Percentiles rank a stretch among this genome's conserved stretches.
Conservation (phyloP, 2,329 filamentous ascomycete genomes). For the Calonectria naviculata region DNA sequence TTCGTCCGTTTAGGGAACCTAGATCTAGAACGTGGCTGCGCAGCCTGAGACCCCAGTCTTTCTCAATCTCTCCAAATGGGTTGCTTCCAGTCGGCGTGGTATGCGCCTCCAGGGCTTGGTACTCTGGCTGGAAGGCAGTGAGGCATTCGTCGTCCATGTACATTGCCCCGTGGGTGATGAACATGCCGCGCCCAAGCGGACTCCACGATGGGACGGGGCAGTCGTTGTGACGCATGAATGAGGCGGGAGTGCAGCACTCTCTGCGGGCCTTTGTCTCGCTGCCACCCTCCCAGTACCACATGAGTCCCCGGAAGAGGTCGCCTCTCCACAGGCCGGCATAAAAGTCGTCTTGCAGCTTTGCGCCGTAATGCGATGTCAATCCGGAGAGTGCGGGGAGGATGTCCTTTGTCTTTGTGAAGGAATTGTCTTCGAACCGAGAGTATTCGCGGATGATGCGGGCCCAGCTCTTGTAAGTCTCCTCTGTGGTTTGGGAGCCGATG, state of each 20-base stretch:
- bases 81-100: background rate
- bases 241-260: background rate
- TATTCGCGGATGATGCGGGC: background rate
- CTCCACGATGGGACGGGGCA: background rate
- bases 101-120: background rate
- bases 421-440: background rate
- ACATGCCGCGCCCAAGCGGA: background rate
- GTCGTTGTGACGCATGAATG: background rate
- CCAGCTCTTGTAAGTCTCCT: background rate
- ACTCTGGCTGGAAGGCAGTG: background rate
- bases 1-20: background rate
- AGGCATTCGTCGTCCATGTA: background rate
- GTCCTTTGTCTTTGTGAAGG: background rate
- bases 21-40: background rate
- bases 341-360: background rate
- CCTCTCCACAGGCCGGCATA: background rate
- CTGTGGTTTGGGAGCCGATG: background rate
- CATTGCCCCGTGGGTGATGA: background rate
- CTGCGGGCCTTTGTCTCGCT: background rate
- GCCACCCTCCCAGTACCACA: conserved; percentile 4
- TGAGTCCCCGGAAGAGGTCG: background rate
- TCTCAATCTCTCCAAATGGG: background rate
- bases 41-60: background rate
- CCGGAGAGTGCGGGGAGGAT: background rate
- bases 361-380: background rate